These are phyloP conservation scores for Arctium minus DNA, from an alignment of 129 eudicot genomes.

Conservation along the genomic window DNA sequence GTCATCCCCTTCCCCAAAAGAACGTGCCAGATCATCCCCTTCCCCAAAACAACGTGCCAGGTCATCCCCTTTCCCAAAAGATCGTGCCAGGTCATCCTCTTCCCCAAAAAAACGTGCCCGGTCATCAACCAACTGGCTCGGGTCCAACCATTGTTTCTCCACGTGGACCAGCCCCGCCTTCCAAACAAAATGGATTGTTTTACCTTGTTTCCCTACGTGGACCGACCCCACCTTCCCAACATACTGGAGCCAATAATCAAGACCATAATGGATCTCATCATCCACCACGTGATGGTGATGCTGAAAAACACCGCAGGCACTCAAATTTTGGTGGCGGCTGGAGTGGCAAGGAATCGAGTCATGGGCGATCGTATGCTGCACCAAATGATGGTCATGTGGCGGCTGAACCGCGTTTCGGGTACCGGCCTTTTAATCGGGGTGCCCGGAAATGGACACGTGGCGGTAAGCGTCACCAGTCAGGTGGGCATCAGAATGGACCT, in stretches of 20 bases:
- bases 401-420: neutral
- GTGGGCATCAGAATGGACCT: conserved; percentile 8
- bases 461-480: neutral
- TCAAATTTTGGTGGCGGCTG: neutral
- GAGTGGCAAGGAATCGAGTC: conserved; percentile 9
- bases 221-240: conserved; percentile 5
- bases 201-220: neutral
- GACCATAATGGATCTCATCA: conserved; percentile 20
- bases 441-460: neutral
- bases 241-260: conserved; percentile 18
- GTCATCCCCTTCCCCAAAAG: neutral
- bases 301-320: neutral
- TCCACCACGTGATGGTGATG: neutral
- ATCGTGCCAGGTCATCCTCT: neutral
- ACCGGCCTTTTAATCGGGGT: neutral
- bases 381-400: conserved; percentile 15
- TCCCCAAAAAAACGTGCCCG: neutral
- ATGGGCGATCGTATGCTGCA: conserved; percentile 23
- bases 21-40: conserved; percentile 23
- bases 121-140: conserved; percentile 32
- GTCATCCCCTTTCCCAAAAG: neutral
- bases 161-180: conserved; percentile 8
- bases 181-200: neutral
- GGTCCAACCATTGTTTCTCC: conserved; percentile 19
- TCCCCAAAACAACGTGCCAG: conserved; percentile 2